Evolutionary conservation across 345 rosid genomes (phyloP), one percentile per base, ranked within the genome.

Genomic region (Erucastrum elatum): DNA sequence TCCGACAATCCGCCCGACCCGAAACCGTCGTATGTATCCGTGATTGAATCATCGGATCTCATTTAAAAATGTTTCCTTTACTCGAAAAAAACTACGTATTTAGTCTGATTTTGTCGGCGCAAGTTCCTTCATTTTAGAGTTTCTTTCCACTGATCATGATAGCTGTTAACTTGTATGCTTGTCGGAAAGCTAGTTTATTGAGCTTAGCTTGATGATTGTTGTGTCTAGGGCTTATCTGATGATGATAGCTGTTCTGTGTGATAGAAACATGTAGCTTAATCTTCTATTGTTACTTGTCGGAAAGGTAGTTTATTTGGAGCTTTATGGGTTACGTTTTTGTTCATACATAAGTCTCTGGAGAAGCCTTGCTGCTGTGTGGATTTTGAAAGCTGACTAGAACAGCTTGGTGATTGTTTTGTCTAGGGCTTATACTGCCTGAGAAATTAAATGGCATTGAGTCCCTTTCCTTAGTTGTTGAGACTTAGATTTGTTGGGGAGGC

Each of bases 1-100:
- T 95, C 73, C 99, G 98, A 55, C 79, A 83, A 72, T 85, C 83
- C 25, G 91, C 97, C 65, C 90, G 97, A 12, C 92, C 94, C 6
- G 99, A 95, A 1, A 85, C 99, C 51, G 71, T 86, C 44, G 98
- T 90, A 85, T 11, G 33, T 64, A 51, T 63, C 39, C 0, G 21
- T 25, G 53, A n/a, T n/a, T n/a, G n/a, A 62, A 35, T 13, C 71
- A 62, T 77, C 37, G 64, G 56, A 62, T 49, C 80, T 33, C 4
- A 49, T 49, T 33, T 4, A 51, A 60, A 35, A 59, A 1, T 71
- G 34, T 26, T 49, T 13, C 17, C 17, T 49, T 49, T 49, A 49
- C 17, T 49, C 17, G 55, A 49, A 49, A 41, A 41, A 49, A 49
- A 46, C 55, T 49, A 49, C n/a, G 17, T 35, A 13, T 12, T 21